These are phyloP conservation scores for Catunica adiposa DNA, from an alignment of 2,329 filamentous ascomycete genomes.

Conservation along the genomic window DNA sequence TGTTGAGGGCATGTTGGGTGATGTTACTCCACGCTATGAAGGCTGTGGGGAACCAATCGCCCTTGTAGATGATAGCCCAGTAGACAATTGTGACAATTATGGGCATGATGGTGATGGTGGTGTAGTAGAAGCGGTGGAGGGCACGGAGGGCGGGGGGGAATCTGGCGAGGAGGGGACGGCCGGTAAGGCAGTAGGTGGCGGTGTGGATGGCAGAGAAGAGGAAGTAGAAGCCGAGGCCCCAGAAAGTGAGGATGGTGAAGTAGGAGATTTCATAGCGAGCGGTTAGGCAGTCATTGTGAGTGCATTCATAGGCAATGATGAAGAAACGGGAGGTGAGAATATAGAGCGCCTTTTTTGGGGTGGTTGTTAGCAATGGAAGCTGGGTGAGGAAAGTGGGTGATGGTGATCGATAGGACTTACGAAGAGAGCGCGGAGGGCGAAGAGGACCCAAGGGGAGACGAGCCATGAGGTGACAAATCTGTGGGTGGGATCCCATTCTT, in stretches of 20 bases:
- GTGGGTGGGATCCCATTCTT: conserved; percentile 38
- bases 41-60: conserved; percentile 31
- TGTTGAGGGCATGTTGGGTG: conserved; percentile 61
- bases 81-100: conserved; percentile 56
- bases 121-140: conserved; percentile 48
- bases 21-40: conserved; percentile 49
- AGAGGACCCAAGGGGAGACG: conserved; percentile 47
- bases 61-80: conserved; percentile 45
- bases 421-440: conserved; percentile 37
- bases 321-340: conserved; percentile 53
- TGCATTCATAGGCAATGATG: conserved; percentile 48
- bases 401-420: conserved; percentile 23
- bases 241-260: conserved; percentile 71
- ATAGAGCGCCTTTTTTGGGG: conserved; percentile 43
- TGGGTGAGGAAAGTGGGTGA: background rate
- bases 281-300: conserved; percentile 27
- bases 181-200: conserved; percentile 41
- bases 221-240: conserved; percentile 70
- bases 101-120: conserved; percentile 45
- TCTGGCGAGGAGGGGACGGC: conserved; percentile 37
- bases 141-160: conserved; percentile 46
- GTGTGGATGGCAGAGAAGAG: conserved; percentile 52
- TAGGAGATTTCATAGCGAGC: conserved; percentile 52
- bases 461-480: conserved; percentile 72
- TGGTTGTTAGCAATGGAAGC: background rate